Base-by-base conservation (phyloP, 2,329 filamentous ascomycete species). In the Cordyceps militaris region DNA sequence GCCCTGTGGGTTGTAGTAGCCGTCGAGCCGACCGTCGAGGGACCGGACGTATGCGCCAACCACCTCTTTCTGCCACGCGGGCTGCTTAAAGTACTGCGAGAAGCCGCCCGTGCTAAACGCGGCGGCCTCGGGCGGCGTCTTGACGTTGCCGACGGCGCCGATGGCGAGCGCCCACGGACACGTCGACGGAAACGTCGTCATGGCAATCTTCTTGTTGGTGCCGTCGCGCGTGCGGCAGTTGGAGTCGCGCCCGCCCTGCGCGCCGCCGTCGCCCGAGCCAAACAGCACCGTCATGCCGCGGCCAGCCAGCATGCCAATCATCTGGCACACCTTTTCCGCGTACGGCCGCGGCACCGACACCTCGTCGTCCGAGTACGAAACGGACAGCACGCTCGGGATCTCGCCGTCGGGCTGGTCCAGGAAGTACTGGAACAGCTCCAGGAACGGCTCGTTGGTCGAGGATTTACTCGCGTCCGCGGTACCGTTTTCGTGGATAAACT, bases 151-250 rank as follows among this genome's bases (percentile, higher is more conserved):
- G 1, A 83, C 85, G 1, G 81, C 86, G 7, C 87, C 87, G 1
- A 89, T 80, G 2, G 79, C 73, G 0, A 87, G 89, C 8, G 89
- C 80, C 67, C 82, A 89, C 0, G 86, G 86, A 63, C 87, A 90
- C 0, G 80, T 79, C 0, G 79, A 80, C 0, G 87, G 87, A 69
- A 89, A 90, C 5, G 77, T 79, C 1, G 84, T 78, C 30, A 83
- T 73, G 65, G 86, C 83, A 21, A 78, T 74, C 10, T 78, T 77
- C 1, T 73, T 77, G 59, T 80, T 76, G 44, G 71, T 75, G 23
- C 83, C 84, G 58, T 87, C 82, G 65, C 85, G 84, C 57, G 76
- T 76, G 53, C 75, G 70, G 70, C 85, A 88, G 21, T 62, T 66
- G 59, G 83, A 85, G 59, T 70, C 66, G 16, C 71, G 71, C 3